Percentiles rank a stretch among this genome's conserved stretches.
These are phyloP conservation scores for Phytopythium chamaehyphon DNA, from an alignment of 352 stramenopile genomes.

Conservation along the genomic window DNA sequence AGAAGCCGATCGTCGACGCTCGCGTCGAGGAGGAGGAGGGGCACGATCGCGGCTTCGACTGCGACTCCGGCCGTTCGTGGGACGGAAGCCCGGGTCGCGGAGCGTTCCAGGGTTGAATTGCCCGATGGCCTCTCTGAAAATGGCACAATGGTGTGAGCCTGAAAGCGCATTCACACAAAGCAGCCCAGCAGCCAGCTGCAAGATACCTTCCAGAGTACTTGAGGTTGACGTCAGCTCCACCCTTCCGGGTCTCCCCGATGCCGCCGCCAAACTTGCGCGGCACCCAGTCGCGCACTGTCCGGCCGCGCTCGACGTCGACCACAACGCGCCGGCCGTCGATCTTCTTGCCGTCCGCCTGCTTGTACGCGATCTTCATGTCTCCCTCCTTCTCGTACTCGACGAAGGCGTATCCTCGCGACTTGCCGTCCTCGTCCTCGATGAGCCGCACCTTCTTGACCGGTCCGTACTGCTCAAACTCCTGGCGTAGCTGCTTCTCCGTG, in stretches of 20 bases:
- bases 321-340: constrained; percentile 96
- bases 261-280: constrained; percentile 93
- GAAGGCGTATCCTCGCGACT: constrained; percentile 95
- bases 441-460: constrained; percentile 87
- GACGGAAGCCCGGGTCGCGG: constrained; percentile 10
- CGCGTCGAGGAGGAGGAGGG: constrained; percentile 17
- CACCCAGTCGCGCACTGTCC: constrained; percentile 96
- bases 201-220: constrained; percentile 55
- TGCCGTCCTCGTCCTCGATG: constrained; percentile 85
- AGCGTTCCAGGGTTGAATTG: constrained; percentile 10
- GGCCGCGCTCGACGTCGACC: constrained; percentile 97
- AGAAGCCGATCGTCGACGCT: constrained; percentile 28
- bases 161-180: too few species aligned
- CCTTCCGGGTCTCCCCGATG: constrained; percentile 87
- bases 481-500: constrained; percentile 95
- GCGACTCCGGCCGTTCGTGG: constrained; percentile 9
- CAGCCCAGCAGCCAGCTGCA: too few species aligned
- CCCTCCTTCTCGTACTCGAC: constrained; percentile 98
- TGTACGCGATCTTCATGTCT: constrained; percentile 96
- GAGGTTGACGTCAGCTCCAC: constrained; percentile 73
- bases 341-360: constrained; percentile 93
- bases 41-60: constrained; percentile 36
- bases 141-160: too few species aligned
- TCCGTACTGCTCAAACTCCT: constrained; percentile 96
- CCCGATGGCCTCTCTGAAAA: constrained; percentile 16